Evolutionary conservation across 2,329 filamentous ascomycete species (phyloP), one percentile per base, ranked within the genome.

Genomic region (Calonectria hongkongensis): DNA sequence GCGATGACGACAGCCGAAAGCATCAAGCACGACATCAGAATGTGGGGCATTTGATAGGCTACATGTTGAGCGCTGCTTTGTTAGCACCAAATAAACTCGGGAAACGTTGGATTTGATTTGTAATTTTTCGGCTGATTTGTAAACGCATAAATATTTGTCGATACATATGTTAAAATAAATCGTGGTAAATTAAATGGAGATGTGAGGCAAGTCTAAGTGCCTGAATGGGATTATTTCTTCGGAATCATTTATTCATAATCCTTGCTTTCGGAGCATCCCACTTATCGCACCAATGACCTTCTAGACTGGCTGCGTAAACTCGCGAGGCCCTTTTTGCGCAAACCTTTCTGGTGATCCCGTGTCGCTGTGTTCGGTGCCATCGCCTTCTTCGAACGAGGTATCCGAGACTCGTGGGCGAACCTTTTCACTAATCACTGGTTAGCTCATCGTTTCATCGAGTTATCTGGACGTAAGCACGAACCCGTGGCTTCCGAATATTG

Each of bases 1-100:
- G 28, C 30, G 66, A 76, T 76, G 73, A 73, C 73, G 74, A 68
- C 48, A 76, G 68, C 48, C 16, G 28, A 13, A 16, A 43, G n/a
- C 36, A n/a, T n/a, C 45, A 63, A 76, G 71, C 74, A 76, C 74
- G 74, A 76, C 74, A 76, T 76, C 73, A 27, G 9, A 28, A 68
- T 66, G 58, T 65, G 70, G 70, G 67, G 74, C 68, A 60, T 60
- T 60, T 60, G 54, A 60, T 28, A 60, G 54, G 36, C 13, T 28
- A 21, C 54, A 60, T 28, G 36, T 1, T 43, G 54, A 60, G 45
- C 33, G 10, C 28, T 39, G 16, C 50, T 47, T 36, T 30, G n/a
- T 70, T 36, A 64, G 60, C 47, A 21, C 50, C 58, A 27, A 30
- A 45, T 45, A 66, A 36, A 41, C 21, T 66, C 45, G n/a, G n/a